Evolutionary conservation across 495 filamentous ascomycete species (phyloP), one percentile per base, ranked within the genome.

Genomic region (Platismatia glauca): DNA sequence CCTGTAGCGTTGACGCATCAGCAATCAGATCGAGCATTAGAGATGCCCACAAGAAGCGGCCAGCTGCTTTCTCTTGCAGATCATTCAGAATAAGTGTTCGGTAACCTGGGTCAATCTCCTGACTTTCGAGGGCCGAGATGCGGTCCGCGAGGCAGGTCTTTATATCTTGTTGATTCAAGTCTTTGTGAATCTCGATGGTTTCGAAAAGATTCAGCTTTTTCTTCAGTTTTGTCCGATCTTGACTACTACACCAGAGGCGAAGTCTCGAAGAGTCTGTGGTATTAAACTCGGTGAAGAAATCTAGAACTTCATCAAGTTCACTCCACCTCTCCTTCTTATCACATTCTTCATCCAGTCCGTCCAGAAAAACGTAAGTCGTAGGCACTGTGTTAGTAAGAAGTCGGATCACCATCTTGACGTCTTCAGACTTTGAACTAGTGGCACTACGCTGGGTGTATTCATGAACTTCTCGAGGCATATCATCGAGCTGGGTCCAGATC

Each of bases 21-120:
- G 56, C 55, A 33, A 64, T 60, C 18, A 58, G 43, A 43, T 64
- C 57, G 22, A 67, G 35, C 65, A 67, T 67, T 5, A 67, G 61
- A 16, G 53, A 41, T 34, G 65, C 65, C 65, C 65, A 67, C 7
- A 67, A 56, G n/a, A 67, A 67, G 52, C 60, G 57, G n/a, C 65
- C 65, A 46, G 27, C 41, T 7, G 65, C 56, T 35, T 60, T 60
- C 11, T 13, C 1, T 22, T n/a, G 34, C 11, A 60, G 29, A 44
- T 60, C 58, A 31, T 46, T 20, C 7, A 56, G 53, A 35, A 56
- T 56, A 35, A 56, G 53, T 34, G 15, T 16, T 56, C 53, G 29
- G 22, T 56, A 56, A 22, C 53, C 53, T 56, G 53, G 53, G 35
- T 56, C 53, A 56, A 56, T 18, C 13, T 56, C 53, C 35, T 56